Evolutionary conservation across 1,139 yeast genomes (phyloP).

Genomic region (Geotrichum siamense): DNA sequence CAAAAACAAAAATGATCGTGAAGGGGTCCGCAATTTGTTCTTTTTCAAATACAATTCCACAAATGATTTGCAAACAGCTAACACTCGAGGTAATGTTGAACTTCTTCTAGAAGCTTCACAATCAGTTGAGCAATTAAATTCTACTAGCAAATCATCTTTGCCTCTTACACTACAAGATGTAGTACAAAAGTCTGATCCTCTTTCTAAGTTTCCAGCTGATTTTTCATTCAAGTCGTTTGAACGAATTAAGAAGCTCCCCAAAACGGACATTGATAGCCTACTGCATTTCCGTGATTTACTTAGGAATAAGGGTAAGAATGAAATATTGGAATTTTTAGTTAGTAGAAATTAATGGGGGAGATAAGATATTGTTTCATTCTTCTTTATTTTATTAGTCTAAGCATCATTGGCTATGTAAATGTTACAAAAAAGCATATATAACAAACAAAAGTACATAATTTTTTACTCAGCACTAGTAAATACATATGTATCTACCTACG

Average conservation of each 20-base stretch:
- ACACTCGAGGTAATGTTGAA: conserved; percentile 27
- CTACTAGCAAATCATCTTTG: too few species aligned
- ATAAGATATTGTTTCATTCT: too few species aligned
- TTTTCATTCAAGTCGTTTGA: neutral
- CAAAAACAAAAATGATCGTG: conserved; percentile 27
- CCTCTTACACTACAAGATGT: too few species aligned
- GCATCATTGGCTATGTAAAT: too few species aligned
- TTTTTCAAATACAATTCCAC: conserved; percentile 27
- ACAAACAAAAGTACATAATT: too few species aligned
- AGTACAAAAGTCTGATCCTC: conserved; percentile 1
- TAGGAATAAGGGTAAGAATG: conserved; percentile 61
- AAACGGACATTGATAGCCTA: conserved; percentile 47
- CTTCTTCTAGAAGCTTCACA: conserved; percentile 42
- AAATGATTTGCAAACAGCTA: conserved; percentile 26
- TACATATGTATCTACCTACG: too few species aligned
- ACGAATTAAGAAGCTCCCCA: conserved; percentile 13
- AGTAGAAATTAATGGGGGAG: too few species aligned
- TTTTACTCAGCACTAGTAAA: too few species aligned
- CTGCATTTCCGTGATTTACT: conserved; percentile 53
- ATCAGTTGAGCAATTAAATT: conserved; percentile 27
- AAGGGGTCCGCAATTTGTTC: conserved; percentile 35
- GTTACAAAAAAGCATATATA: too few species aligned
- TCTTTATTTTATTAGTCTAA: too few species aligned
- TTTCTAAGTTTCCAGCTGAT: conserved; percentile 1
- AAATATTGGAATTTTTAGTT: conserved; percentile 51